Conservation (phyloP, 148 eudicot species). For the Rhododendron simsii region DNA sequence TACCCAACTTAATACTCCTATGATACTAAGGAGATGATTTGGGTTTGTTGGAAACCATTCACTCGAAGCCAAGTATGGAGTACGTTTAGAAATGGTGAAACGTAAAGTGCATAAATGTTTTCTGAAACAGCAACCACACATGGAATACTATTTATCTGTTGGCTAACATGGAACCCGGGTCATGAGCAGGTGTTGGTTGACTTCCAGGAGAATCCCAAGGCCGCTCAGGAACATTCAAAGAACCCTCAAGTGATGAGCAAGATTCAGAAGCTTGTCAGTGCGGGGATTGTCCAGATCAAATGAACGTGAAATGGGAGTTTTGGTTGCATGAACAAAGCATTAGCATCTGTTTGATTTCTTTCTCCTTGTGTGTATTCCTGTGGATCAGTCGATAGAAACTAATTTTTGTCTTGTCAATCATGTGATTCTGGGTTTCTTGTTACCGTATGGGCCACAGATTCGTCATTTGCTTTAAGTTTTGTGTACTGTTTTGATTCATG, state of each 20-base stretch:
- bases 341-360: not conserved
- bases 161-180: not conserved
- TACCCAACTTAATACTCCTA: not conserved
- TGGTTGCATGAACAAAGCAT: not conserved
- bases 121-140: not conserved
- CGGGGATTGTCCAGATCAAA: slow-evolving; percentile 83
- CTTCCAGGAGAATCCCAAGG: slow-evolving; percentile 86
- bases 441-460: not conserved
- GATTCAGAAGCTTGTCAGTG: slow-evolving; percentile 79
- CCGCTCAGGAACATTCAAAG: slow-evolving; percentile 88
- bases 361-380: not conserved
- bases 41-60: too few species aligned
- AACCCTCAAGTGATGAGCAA: slow-evolving; percentile 86
- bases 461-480: not conserved
- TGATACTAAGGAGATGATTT: not conserved
- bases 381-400: slow-evolving; percentile 1
- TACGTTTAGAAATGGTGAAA: not conserved
- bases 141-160: not conserved
- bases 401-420: not conserved
- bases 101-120: not conserved
- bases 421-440: not conserved
- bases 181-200: slow-evolving; percentile 58
- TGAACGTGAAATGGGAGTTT: slow-evolving; percentile 7
- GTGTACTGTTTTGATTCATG: not conserved
- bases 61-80: not conserved